These are phyloP conservation scores for Salix arbutifolia DNA, from an alignment of 345 rosid species.

Conservation along the genomic window DNA sequence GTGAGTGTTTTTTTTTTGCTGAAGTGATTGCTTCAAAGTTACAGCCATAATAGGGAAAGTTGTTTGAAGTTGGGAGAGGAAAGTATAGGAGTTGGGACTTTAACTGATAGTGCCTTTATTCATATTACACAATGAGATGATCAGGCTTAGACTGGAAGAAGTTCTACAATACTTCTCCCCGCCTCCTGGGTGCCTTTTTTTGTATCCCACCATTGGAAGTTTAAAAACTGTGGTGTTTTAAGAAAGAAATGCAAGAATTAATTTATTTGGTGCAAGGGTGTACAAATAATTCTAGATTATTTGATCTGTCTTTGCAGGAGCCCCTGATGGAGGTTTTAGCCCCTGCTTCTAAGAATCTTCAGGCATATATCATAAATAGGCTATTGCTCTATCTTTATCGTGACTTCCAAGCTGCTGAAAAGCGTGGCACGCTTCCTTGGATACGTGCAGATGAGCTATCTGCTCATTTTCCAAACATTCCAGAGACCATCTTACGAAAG, in stretches of 20 bases:
- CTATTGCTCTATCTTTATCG: slow-evolving; percentile 76
- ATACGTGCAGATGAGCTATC: slow-evolving; percentile 68
- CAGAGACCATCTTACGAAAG: slow-evolving; percentile 63
- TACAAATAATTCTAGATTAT: neutral
- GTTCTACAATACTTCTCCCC: neutral
- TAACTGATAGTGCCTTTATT: neutral
- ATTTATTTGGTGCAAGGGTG: neutral
- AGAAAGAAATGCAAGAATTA: neutral
- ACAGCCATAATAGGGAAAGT: neutral
- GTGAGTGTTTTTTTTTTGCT: neutral
- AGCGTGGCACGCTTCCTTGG: slow-evolving; percentile 51
- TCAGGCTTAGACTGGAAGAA: neutral
- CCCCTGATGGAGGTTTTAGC: slow-evolving; percentile 92
- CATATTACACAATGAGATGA: neutral
- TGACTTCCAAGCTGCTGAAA: slow-evolving; percentile 59
- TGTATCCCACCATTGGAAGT: neutral
- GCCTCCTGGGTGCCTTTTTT: neutral
- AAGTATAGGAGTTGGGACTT: neutral
- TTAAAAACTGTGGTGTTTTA: neutral
- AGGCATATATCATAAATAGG: slow-evolving; percentile 63
- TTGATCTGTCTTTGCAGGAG: slow-evolving; percentile 48
- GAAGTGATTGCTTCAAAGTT: neutral
- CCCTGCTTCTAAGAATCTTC: slow-evolving; percentile 79
- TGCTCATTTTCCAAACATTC: slow-evolving; percentile 56
- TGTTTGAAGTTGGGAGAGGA: neutral